Base-by-base conservation (phyloP, 148 eudicot species). In the Vaccinium myrtillus region DNA sequence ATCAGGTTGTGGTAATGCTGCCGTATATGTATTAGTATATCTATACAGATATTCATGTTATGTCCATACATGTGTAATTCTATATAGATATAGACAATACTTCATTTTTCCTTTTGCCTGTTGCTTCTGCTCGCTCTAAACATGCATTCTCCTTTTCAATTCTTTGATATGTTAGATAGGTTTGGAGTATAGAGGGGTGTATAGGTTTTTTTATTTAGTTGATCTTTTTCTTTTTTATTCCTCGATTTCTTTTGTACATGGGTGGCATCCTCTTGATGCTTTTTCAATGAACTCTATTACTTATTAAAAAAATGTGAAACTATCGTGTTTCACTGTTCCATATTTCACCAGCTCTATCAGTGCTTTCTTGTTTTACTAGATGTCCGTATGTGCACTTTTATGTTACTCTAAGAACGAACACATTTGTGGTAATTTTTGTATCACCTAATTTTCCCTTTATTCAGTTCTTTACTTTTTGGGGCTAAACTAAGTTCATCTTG, bases 401-500 rank as follows among this genome's bases (percentile, higher is more conserved):
- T 79, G 21, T 53, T 25, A 4, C 10, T 39, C 21, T 49, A 79
- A 11, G 43, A 15, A 56, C 46, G 2, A 54, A 8, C 11, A 79
- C 7, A 56, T 36, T 49, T 49, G 32, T 75, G 5, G 10, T 13
- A 32, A 27, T 21, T 61, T n/a, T 81, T 6, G n/a, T 30, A 71
- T 82, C 50, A 12, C 1, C 6, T 21, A 12, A 3, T 39, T 56
- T 67, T 56, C 43, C 58, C 65, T 30, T 23, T 50, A 53, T 43
- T 53, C 13, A 76, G 78, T 49, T 27, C 55, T 21, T 76, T 59
- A 12, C 32, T 15, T 73, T 71, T 43, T 18, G 50, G 19, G n/a
- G 78, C 84, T 73, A 82, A 73, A 71, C 67, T 71, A 54, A 49
- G 63, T 49, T 55, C 21, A 6, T 73, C 16, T 25, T 82, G 49